Base-by-base conservation (phyloP, 805 yeast genomes). In the Barnettozyma pratensis region DNA sequence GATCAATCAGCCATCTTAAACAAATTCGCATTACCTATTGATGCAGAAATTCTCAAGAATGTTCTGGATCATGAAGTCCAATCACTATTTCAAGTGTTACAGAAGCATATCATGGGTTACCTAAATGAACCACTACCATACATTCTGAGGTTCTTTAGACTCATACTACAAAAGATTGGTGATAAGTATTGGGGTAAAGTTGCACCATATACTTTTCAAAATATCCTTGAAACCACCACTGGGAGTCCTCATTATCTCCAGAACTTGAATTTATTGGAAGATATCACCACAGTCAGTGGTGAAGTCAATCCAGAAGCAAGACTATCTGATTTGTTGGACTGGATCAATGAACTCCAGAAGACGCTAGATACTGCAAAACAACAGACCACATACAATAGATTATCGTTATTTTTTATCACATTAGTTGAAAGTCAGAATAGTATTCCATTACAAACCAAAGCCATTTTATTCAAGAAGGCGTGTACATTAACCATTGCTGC, bases 211-310 rank as follows among this genome's bases (percentile, higher is more conserved):
- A 76, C 77, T 3, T 77, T 75, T 50, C 72, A 71, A 30, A 81
- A 80, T 50, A 68, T 83, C 40, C 62, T 85, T 45, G 90, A 84
- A 53, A 73, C 80, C 14, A 69, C 85, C 1, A 72, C 84, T 42
- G 75, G 76, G 19, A 81, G 77, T 55, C 80, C 83, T 1, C 65
- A 70, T 42, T 80, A 72, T 54, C 57, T 68, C 1, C 65, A 64
- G 14, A 67, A 63, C 45, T 58, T 83, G 40, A 45, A 57, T 55
- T 42, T 51, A 41, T 52, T 62, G 12, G 64, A 65, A 45, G 57
- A 60, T 27, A 56, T 55, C 12, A 46, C 59, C 2, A 49, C 61
- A 3, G 61, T 67, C 2, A 52, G 60, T 10, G 63, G 64, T 34
- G 70, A 64, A 8, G 40, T 55, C 4, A 63, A 66, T 12, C 62